Percentiles rank a stretch among this genome's conserved stretches.
Conservation (phyloP, 1,139 yeast species). For the Arxiozyma bovina region DNA sequence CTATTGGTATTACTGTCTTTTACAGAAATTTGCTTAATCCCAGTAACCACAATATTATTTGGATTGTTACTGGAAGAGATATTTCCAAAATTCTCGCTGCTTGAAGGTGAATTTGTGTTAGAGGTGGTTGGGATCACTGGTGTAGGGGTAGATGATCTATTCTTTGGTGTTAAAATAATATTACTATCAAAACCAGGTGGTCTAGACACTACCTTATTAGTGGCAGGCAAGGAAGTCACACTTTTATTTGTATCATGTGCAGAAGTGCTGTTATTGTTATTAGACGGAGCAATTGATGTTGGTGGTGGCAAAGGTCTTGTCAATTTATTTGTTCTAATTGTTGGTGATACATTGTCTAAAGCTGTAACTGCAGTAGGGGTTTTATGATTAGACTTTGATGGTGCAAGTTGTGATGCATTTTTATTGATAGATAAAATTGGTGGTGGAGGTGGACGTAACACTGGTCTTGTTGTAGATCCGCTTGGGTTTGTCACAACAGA, state of each 20-base stretch:
- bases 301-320: neutral
- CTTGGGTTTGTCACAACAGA: neutral
- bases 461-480: constrained; percentile 10
- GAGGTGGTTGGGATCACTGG: neutral
- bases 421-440: constrained; percentile 8
- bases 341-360: neutral
- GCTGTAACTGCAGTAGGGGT: neutral
- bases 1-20: constrained; percentile 4
- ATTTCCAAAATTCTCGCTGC: neutral
- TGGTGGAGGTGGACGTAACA: constrained; percentile 28
- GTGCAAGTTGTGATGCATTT: neutral
- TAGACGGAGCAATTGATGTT: neutral
- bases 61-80: neutral
- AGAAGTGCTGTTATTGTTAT: neutral
- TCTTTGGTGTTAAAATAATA: constrained; percentile 24
- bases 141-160: constrained; percentile 2
- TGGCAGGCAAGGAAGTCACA: neutral
- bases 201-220: constrained; percentile 22
- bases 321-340: neutral
- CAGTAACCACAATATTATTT: neutral
- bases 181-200: constrained; percentile 28
- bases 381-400: neutral
- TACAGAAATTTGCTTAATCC: neutral
- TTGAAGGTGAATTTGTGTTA: neutral
- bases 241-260: neutral